These are phyloP conservation scores for Alternaria alternata DNA, from an alignment of 2,329 filamentous ascomycete species.

Conservation along the genomic window DNA sequence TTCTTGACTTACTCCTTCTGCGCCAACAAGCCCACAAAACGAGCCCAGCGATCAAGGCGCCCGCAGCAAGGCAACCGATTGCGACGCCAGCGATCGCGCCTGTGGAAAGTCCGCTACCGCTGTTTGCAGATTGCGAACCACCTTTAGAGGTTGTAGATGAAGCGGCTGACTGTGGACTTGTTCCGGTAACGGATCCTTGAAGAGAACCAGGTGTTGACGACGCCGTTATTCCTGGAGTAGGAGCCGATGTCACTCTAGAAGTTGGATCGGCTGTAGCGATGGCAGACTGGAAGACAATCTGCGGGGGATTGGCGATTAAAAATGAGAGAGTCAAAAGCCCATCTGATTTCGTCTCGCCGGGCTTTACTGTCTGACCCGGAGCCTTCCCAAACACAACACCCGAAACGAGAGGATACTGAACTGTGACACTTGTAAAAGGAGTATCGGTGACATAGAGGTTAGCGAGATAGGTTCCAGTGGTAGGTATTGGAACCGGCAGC, in stretches of 20 bases:
- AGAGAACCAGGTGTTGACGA: not conserved
- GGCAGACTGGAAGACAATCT: not conserved
- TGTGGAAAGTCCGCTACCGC: constrained; percentile 8
- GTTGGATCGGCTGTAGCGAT: fast-evolving
- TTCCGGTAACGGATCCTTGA: not conserved
- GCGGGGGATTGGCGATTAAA: not conserved
- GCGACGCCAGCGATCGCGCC: constrained; percentile 48
- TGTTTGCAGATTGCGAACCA: not conserved
- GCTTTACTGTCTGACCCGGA: too few species aligned
- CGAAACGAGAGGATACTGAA: not conserved
- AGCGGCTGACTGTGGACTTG: not conserved
- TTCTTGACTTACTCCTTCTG: constrained; percentile 6
- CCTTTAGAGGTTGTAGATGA: not conserved
- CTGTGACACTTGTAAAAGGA: not conserved
- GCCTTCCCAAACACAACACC: too few species aligned
- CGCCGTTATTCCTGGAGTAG: not conserved
- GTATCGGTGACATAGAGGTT: not conserved
- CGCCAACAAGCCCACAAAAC: constrained; percentile 34
- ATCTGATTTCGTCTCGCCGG: not conserved
- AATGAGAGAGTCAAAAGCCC: too few species aligned
- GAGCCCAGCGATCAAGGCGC: constrained; percentile 34
- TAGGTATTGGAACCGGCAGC: not conserved
- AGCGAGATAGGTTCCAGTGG: fast-evolving
- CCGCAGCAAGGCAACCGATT: constrained; percentile 47
- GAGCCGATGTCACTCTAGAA: fast-evolving